Evolutionary conservation across 768 basidiomycete species (phyloP).

Genomic region (Cyclocybe aegerita): DNA sequence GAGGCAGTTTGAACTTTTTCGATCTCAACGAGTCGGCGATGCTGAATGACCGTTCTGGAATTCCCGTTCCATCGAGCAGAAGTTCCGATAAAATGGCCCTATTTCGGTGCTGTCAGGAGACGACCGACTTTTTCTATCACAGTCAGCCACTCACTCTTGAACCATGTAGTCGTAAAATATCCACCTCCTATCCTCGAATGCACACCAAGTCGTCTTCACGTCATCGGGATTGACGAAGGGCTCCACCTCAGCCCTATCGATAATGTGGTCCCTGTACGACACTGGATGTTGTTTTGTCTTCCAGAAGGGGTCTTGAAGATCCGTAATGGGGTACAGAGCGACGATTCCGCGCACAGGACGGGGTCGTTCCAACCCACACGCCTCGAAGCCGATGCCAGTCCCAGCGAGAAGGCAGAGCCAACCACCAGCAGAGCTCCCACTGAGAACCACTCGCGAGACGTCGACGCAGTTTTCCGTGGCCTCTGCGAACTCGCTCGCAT

Average conservation of each 20-base stretch:
- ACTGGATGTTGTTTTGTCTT: constrained; percentile 31
- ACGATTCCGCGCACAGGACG: constrained; percentile 28
- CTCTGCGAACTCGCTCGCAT: constrained; percentile 21
- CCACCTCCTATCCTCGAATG: constrained; percentile 23
- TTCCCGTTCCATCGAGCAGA: constrained; percentile 30
- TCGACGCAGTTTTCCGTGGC: constrained; percentile 30
- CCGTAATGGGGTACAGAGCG: constrained; percentile 38
- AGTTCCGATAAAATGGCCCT: constrained; percentile 30
- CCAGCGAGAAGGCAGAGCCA: constrained; percentile 35
- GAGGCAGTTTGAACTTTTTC: constrained; percentile 23
- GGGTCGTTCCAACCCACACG: constrained; percentile 29
- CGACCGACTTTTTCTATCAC: background rate
- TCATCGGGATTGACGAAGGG: constrained; percentile 28
- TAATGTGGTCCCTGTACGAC: constrained; percentile 31
- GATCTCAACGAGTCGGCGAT: constrained; percentile 26
- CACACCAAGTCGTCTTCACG: constrained; percentile 21
- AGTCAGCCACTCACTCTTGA: constrained; percentile 27
- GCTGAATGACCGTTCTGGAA: constrained; percentile 27
- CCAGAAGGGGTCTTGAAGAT: constrained; percentile 36
- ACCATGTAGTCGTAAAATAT: constrained; percentile 40
- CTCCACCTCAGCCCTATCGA: constrained; percentile 26
- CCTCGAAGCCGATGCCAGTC: constrained; percentile 33
- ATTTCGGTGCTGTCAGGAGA: background rate
- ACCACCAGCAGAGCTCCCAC: constrained; percentile 39
- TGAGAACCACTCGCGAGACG: constrained; percentile 27